These are phyloP conservation scores for Cenchrus purpureus DNA, from an alignment of 176 grass and related monocot genomes.

Conservation along the genomic window DNA sequence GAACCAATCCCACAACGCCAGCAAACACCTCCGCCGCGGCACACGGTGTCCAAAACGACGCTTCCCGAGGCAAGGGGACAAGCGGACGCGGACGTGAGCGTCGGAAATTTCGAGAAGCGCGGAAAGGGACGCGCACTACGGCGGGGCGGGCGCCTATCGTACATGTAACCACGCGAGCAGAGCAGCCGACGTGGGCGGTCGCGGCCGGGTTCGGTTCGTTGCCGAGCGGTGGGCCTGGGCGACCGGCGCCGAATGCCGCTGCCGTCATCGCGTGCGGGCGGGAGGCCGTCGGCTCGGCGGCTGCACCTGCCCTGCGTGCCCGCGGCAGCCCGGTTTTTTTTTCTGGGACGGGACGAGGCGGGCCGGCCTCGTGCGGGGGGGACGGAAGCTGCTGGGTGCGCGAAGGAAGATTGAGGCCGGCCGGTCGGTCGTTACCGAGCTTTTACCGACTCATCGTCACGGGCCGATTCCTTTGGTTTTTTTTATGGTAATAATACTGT, in stretches of 20 bases:
- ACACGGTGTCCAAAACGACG: too few relatives aligned
- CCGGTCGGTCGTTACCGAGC: not conserved
- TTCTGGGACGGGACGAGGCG: not conserved
- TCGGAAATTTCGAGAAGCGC: conserved; percentile 37
- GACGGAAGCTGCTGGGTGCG: too few relatives aligned
- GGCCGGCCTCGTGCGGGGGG: not conserved
- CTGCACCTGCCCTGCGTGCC: not conserved
- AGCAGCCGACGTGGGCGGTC: not conserved
- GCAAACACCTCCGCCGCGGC: too few relatives aligned
- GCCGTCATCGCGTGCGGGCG: not conserved
- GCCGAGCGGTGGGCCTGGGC: not conserved
- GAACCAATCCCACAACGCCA: too few relatives aligned
- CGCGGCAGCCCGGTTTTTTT: not conserved
- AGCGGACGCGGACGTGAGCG: not conserved
- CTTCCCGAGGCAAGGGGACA: conserved; percentile 5
- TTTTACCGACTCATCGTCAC: not conserved
- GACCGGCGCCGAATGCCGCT: not conserved
- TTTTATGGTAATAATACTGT: too few relatives aligned
- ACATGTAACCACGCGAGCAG: too few relatives aligned
- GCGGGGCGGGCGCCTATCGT: not conserved
- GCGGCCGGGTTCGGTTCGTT: not conserved
- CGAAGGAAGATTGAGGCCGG: not conserved
- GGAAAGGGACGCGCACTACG: conserved; percentile 30
- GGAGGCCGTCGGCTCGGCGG: not conserved
- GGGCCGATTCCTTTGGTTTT: too few relatives aligned